Evolutionary conservation across 306 rosid genomes (phyloP), one percentile per base, ranked within the genome.

Genomic region (Ormosia semicastrata): DNA sequence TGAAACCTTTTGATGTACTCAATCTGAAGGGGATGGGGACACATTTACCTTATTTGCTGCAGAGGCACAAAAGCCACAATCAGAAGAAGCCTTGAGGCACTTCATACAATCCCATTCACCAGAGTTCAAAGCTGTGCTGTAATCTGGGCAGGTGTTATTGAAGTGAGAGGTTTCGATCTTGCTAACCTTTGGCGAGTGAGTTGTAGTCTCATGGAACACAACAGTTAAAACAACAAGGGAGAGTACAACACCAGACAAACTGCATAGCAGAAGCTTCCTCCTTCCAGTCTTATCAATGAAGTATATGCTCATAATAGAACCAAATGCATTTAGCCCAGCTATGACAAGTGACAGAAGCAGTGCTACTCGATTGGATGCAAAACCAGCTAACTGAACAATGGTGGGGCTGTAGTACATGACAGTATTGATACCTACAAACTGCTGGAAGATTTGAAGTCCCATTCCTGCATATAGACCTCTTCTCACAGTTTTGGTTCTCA

Each of bases 391-490:
- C 3, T 91, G 93, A 49, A 91, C 76, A 4, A 91, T 89, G 68
- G 89, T 75, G 64, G 95, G 95, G 18, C 95, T 89, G 68, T 89
- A 91, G 78, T 91, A 87, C 92, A 89, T 87, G 0, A 91, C 91
- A 0, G 90, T 89, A 75, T 91, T 91, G 12, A 91, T 91, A 1
- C 92, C 94, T 1, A 91, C 92, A 58, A 87, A 91, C 5, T 91
- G 92, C n/a, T 91, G 95, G 84, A 89, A 89, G 5, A 91, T 82
- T 71, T 89, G 95, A 18, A 87, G 89, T 0, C 95, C 95, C 77
- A 91, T 84, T 33, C 93, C 95, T 17, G 91, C 91, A 76, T 80
- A 50, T 6, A 91, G 13, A 4, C 86, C 95, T 81, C 90, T 83
- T 68, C 94, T 88, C 18, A 89, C 88, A 0, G 91, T 87, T 50